Conservation (phyloP, 441 rosid genomes). For the Raphanus hybrid region DNA sequence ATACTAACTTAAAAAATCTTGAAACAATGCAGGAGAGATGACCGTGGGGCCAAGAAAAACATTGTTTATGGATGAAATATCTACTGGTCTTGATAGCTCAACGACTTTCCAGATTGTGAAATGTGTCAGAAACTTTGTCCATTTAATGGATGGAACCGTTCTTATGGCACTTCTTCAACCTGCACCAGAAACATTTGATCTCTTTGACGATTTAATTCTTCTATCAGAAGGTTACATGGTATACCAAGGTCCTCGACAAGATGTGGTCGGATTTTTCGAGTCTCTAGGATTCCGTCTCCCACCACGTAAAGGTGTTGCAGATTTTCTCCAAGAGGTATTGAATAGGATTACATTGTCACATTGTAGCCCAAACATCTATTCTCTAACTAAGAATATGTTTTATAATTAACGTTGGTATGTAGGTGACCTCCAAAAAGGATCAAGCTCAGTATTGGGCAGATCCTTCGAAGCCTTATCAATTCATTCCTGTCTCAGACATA, state of each 20-base stretch:
- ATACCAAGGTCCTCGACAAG: conserved; percentile 81
- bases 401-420: conserved; percentile 35
- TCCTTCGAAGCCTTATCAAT: conserved; percentile 71
- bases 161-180: conserved; percentile 97
- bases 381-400: neutral
- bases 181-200: conserved; percentile 92
- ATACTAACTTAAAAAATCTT: neutral
- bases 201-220: conserved; percentile 82
- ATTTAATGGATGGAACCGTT: conserved; percentile 85
- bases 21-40: conserved; percentile 77
- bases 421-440: conserved; percentile 95
- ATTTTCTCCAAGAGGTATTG: conserved; percentile 98
- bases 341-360: neutral
- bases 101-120: conserved; percentile 90
- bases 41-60: conserved; percentile 93
- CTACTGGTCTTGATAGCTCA: conserved; percentile 96
- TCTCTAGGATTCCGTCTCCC: conserved; percentile 82
- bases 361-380: neutral
- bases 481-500: conserved; percentile 66
- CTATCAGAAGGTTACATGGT: conserved; percentile 87
- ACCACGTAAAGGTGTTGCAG: conserved; percentile 86
- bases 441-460: conserved; percentile 98
- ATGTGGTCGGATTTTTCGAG: conserved; percentile 85
- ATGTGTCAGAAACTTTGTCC: conserved; percentile 80
- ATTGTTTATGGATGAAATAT: conserved; percentile 95